These are phyloP conservation scores for Backusella mclennaniae DNA, from an alignment of 192 early-diverging fungal genomes.

Conservation along the genomic window DNA sequence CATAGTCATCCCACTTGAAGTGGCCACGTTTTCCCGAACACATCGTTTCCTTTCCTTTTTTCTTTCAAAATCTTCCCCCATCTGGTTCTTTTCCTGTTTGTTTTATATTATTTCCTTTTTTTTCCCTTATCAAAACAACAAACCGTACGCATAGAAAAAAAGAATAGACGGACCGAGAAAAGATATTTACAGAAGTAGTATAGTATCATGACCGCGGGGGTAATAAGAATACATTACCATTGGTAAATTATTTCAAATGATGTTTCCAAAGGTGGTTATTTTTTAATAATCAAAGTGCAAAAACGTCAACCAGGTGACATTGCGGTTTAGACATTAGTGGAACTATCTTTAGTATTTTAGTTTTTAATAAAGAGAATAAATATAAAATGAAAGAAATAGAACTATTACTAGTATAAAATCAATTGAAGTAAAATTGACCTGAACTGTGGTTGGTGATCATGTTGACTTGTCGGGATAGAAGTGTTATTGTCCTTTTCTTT, in stretches of 20 bases:
- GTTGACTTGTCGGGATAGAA: not conserved
- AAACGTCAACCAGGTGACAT: not conserved
- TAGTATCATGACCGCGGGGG: not conserved
- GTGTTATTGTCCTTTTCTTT: not conserved
- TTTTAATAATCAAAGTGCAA: not conserved
- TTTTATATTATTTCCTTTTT: not conserved
- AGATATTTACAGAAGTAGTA: not conserved
- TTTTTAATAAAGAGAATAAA: not conserved
- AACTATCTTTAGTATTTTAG: not conserved
- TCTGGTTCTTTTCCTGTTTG: not conserved
- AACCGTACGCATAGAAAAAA: not conserved
- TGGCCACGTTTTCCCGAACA: not conserved
- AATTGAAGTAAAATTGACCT: conserved; percentile 1
- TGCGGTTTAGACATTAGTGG: not conserved
- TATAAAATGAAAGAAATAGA: not conserved
- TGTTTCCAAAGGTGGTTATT: conserved; percentile 3
- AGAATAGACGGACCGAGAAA: not conserved
- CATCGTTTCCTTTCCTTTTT: not conserved
- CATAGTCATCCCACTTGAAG: not conserved
- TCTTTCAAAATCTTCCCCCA: not conserved
- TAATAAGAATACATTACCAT: not conserved
- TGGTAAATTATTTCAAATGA: not conserved
- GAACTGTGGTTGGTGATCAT: not conserved
- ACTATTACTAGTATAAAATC: not conserved
- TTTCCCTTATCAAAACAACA: not conserved